Evolutionary conservation across 495 filamentous ascomycete genomes (phyloP).

Genomic region (Parmelia sp.): DNA sequence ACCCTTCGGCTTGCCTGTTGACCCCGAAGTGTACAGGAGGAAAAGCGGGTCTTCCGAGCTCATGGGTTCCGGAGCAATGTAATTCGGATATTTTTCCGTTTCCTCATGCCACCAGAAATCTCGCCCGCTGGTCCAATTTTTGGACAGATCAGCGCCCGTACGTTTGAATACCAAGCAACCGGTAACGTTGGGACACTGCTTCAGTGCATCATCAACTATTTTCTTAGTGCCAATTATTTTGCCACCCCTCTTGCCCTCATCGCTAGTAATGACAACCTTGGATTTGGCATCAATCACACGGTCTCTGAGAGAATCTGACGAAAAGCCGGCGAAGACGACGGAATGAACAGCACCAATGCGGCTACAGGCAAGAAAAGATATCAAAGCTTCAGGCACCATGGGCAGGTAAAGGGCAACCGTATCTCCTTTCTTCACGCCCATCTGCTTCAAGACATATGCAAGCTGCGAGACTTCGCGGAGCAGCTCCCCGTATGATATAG

Average conservation of each 20-base stretch:
- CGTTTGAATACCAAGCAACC: slow-evolving; percentile 90
- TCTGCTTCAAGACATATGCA: slow-evolving; percentile 79
- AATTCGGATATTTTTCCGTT: slow-evolving; percentile 87
- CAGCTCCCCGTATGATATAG: slow-evolving; percentile 88
- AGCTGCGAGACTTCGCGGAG: slow-evolving; percentile 85
- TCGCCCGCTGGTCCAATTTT: slow-evolving; percentile 67
- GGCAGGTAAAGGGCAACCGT: slow-evolving; percentile 96
- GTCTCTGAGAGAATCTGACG: slow-evolving; percentile 91
- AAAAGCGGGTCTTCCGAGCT: slow-evolving; percentile 94
- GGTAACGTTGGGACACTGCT: slow-evolving; percentile 87
- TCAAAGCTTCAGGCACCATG: slow-evolving; percentile 94
- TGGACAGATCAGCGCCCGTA: slow-evolving; percentile 83
- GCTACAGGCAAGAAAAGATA: slow-evolving; percentile 84
- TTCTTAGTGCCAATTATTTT: slow-evolving; percentile 98
- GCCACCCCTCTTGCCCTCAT: slow-evolving; percentile 95
- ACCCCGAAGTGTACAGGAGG: slow-evolving; percentile 95
- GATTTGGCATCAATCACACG: slow-evolving; percentile 86
- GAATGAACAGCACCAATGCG: slow-evolving; percentile 97
- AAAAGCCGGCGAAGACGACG: slow-evolving; percentile 98
- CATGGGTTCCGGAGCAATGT: slow-evolving; percentile 80
- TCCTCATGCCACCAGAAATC: slow-evolving; percentile 99
- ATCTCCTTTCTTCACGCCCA: slow-evolving; percentile 96
- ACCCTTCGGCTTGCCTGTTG: slow-evolving; percentile 97
- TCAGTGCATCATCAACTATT: slow-evolving; percentile 97
- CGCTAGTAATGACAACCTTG: slow-evolving; percentile 90